Base-by-base conservation (phyloP, 768 basidiomycete species). In the Agaricus subrufescens region DNA sequence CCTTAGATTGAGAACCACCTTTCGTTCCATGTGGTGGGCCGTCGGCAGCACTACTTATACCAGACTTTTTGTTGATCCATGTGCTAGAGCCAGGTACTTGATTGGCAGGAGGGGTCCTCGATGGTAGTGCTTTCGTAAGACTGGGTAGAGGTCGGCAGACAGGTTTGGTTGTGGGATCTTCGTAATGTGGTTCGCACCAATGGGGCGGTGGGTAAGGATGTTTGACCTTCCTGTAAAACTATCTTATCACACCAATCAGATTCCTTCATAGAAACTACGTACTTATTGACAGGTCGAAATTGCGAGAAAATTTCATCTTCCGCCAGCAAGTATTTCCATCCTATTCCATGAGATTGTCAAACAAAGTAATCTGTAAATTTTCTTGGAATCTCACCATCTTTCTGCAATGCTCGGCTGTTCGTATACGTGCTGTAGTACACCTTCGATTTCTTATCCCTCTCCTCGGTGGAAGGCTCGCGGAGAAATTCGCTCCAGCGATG, bases 401-500 rank as follows among this genome's bases (percentile, higher is more conserved):
- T 81, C 63, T 78, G 74, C 3, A 74, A 75, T 14, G 70, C 72
- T 5, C 78, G 70, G n/a, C 66, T 73, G 7, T 66, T 76, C 11
- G 60, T 58, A 57, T 80, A 79, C 11, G 72, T 63, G 44, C 69
- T 71, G 43, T 77, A 75, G 51, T 75, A 83, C 15, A 81, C 70
- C 64, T 72, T 66, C 9, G 72, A 71, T 8, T 70, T 67, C 29
- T 71, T 62, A 0, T 63, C 66, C 14, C 61, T 60, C 60, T 82
- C 78, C 34, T 78, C 73, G 0, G 57, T 57, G 4, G 50, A 64
- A 1, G 78, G 75, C 4, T 71, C 68, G 58, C 65, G 70, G 15
- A 83, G 65, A 51, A 82, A 75, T 30, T 78, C 71, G 19, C 51
- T 53, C 80, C 80, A 82, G 14, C 70, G 69, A 58, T 83, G 82